These are phyloP conservation scores for Hemisphaericaspora xylofermentans DNA, from an alignment of 1,139 yeast genomes.

Conservation along the genomic window DNA sequence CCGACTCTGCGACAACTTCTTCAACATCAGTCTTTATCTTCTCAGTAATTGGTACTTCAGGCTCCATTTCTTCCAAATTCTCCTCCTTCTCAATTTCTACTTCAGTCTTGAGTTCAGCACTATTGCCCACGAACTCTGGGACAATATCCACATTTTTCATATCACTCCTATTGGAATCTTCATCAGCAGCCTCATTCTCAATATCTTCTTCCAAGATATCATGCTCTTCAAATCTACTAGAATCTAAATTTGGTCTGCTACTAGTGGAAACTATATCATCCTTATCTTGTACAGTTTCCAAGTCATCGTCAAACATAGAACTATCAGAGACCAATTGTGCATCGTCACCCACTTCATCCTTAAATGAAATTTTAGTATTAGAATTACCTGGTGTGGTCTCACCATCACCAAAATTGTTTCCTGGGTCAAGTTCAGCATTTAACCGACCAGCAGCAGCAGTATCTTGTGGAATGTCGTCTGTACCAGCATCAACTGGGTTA, in stretches of 20 bases:
- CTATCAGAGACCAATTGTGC: conserved; percentile 16
- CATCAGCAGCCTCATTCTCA: neutral
- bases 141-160: conserved; percentile 2
- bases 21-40: neutral
- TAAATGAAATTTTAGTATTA: conserved; percentile 30
- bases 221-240: neutral
- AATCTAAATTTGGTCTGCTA: neutral
- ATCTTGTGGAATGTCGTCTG: too few relatives aligned
- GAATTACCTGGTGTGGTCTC: conserved; percentile 40
- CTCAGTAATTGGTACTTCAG: conserved; percentile 6
- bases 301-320: conserved; percentile 34
- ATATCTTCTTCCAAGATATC: conserved; percentile 1
- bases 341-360: conserved; percentile 28
- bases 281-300: conserved; percentile 34
- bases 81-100: neutral
- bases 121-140: neutral
- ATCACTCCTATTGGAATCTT: too few relatives aligned
- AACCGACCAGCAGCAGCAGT: neutral
- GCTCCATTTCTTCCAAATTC: conserved; percentile 5
- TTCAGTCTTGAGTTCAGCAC: neutral
- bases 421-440: neutral
- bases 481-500: neutral
- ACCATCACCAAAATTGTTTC: conserved; percentile 24
- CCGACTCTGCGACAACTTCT: neutral
- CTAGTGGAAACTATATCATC: conserved; percentile 12